These are phyloP conservation scores for Nicotiana sylvestris DNA, from an alignment of 257 asterid species.

Conservation along the genomic window DNA sequence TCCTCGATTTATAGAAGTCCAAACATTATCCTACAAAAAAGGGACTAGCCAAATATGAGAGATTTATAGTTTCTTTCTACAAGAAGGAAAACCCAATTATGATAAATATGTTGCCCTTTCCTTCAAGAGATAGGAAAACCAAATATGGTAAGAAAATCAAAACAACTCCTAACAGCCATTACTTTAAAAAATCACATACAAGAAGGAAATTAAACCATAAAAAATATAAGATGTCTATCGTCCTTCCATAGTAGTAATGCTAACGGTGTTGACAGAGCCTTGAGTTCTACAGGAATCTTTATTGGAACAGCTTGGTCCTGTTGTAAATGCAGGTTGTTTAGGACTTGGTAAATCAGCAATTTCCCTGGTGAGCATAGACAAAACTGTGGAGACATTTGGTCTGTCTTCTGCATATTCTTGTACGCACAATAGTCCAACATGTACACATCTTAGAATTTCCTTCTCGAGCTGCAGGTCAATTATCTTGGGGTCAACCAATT, in stretches of 20 bases:
- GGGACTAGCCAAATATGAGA: too few species aligned
- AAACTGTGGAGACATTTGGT: constrained; percentile 32
- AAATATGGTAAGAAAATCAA: too few species aligned
- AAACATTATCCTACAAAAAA: too few species aligned
- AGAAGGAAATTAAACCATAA: neutral
- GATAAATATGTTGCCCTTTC: too few species aligned
- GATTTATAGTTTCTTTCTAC: too few species aligned
- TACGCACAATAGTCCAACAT: constrained; percentile 56
- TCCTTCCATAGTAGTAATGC: constrained; percentile 37
- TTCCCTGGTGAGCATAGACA: constrained; percentile 55
- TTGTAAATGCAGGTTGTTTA: constrained; percentile 32
- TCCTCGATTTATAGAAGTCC: too few species aligned
- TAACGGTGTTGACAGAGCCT: constrained; percentile 34
- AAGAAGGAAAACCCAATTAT: too few species aligned
- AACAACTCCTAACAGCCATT: neutral
- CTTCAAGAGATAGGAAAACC: too few species aligned
- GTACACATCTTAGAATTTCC: constrained; percentile 49
- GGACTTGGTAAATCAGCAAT: constrained; percentile 48
- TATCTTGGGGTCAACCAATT: constrained; percentile 10
- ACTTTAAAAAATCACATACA: neutral
- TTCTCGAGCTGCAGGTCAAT: constrained; percentile 8
- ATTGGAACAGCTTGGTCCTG: constrained; percentile 19
- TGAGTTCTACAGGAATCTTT: constrained; percentile 28
- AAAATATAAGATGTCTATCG: constrained; percentile 20
- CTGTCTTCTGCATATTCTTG: constrained; percentile 51